Evolutionary conservation across 495 filamentous ascomycete species (phyloP).

Genomic region (Astrothelium macrocarpum): DNA sequence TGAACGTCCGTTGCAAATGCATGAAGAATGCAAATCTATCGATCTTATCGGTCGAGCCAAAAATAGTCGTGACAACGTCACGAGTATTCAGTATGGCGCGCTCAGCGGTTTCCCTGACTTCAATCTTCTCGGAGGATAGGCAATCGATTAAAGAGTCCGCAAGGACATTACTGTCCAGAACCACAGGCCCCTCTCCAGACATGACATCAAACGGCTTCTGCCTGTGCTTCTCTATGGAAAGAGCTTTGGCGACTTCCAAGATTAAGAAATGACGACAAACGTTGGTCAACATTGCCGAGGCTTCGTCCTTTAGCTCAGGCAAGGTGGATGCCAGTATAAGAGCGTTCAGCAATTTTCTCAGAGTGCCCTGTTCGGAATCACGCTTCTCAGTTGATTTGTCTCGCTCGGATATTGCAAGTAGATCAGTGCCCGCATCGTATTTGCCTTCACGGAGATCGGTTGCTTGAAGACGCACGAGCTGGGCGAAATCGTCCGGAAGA

Average conservation of each 20-base stretch:
- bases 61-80: slow-evolving; percentile 67
- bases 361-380: slow-evolving; percentile 62
- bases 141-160: slow-evolving; percentile 82
- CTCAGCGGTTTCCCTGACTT: slow-evolving; percentile 78
- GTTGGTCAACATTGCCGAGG: slow-evolving; percentile 62
- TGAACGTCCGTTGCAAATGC: slow-evolving; percentile 69
- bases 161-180: slow-evolving; percentile 73
- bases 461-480: slow-evolving; percentile 75
- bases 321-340: slow-evolving; percentile 78
- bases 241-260: slow-evolving; percentile 73
- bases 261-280: slow-evolving; percentile 83
- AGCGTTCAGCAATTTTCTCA: slow-evolving; percentile 82
- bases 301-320: slow-evolving; percentile 64
- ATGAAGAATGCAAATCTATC: slow-evolving; percentile 70
- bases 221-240: slow-evolving; percentile 63
- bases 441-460: slow-evolving; percentile 69
- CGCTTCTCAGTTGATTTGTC: slow-evolving; percentile 79
- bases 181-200: slow-evolving; percentile 76
- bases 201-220: slow-evolving; percentile 69
- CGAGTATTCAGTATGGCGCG: slow-evolving; percentile 64
- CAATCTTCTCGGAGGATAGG: slow-evolving; percentile 67
- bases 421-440: slow-evolving; percentile 49
- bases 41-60: slow-evolving; percentile 62
- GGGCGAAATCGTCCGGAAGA: slow-evolving; percentile 79
- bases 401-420: slow-evolving; percentile 61